Evolutionary conservation across 2,329 filamentous ascomycete species (phyloP).

Genomic region (Emergomyces pasteurianus): DNA sequence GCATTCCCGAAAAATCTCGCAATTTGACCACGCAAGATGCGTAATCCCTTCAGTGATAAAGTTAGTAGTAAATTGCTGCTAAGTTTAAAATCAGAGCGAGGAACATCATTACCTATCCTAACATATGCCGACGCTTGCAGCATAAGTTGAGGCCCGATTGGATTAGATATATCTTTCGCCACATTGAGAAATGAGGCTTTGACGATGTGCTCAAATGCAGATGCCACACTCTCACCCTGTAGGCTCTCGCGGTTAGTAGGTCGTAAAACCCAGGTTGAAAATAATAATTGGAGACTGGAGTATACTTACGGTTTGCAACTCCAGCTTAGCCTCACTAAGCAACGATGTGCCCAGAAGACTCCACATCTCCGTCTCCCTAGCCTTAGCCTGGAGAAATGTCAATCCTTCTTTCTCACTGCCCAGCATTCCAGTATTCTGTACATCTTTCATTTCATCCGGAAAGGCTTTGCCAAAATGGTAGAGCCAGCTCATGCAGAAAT

Average conservation of each 20-base stretch:
- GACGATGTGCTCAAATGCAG: slow-evolving; percentile 64
- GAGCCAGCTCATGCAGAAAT: slow-evolving; percentile 91
- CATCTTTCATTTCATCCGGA: slow-evolving; percentile 57
- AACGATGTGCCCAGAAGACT: slow-evolving; percentile 71
- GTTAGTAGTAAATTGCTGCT: slow-evolving; percentile 10
- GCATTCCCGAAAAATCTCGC: slow-evolving; percentile 64
- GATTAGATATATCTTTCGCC: slow-evolving; percentile 59
- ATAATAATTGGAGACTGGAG: slow-evolving; percentile 18
- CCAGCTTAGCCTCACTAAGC: slow-evolving; percentile 73
- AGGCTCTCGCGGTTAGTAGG: neutral
- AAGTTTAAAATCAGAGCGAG: neutral
- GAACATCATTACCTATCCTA: slow-evolving; percentile 50
- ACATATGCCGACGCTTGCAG: slow-evolving; percentile 64
- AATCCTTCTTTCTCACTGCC: slow-evolving; percentile 72
- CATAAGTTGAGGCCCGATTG: slow-evolving; percentile 62
- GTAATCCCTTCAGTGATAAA: slow-evolving; percentile 36
- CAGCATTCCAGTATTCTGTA: slow-evolving; percentile 60
- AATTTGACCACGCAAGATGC: slow-evolving; percentile 44
- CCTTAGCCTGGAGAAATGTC: slow-evolving; percentile 71
- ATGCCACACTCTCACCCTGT: slow-evolving; percentile 45
- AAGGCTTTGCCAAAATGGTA: slow-evolving; percentile 88
- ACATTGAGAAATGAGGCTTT: slow-evolving; percentile 72
- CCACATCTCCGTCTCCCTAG: slow-evolving; percentile 78
- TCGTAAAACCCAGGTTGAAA: neutral
- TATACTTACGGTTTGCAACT: slow-evolving; percentile 57